These are phyloP conservation scores for Sporormia fimetaria DNA, from an alignment of 495 filamentous ascomycete species.

Conservation along the genomic window DNA sequence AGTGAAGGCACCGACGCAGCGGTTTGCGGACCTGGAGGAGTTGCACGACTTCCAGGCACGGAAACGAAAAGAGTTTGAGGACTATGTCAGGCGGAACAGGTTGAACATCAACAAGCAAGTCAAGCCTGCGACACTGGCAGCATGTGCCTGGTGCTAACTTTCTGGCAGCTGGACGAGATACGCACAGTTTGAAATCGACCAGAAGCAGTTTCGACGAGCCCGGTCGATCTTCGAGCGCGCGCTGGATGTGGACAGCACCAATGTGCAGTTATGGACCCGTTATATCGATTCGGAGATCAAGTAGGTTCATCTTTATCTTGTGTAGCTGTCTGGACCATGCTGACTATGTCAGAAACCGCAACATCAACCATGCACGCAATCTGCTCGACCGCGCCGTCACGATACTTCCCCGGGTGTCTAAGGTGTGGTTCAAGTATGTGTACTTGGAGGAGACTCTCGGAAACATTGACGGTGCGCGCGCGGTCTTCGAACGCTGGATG, in stretches of 20 bases:
- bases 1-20: slow-evolving; percentile 82
- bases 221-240: slow-evolving; percentile 95
- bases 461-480: slow-evolving; percentile 82
- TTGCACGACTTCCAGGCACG: slow-evolving; percentile 94
- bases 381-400: slow-evolving; percentile 90
- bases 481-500: slow-evolving; percentile 98
- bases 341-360: slow-evolving; percentile 32
- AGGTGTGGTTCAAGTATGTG: slow-evolving; percentile 98
- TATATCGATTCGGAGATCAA: slow-evolving; percentile 98
- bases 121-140: too few species aligned
- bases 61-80: slow-evolving; percentile 92
- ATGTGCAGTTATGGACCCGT: slow-evolving; percentile 71
- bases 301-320: too few species aligned
- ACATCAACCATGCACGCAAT: slow-evolving; percentile 96
- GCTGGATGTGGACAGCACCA: slow-evolving; percentile 79
- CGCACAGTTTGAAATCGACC: slow-evolving; percentile 93
- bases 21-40: slow-evolving; percentile 94
- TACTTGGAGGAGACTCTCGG: slow-evolving; percentile 97
- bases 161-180: slow-evolving; percentile 99
- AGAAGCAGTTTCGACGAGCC: slow-evolving; percentile 94
- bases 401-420: slow-evolving; percentile 79
- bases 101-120: slow-evolving; percentile 98
- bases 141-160: too few species aligned
- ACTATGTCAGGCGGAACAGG: slow-evolving; percentile 91
- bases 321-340: neutral